Evolutionary conservation across 441 rosid species (phyloP), one percentile per base, ranked within the genome.

Genomic region (Gossypium schwendimanii): DNA sequence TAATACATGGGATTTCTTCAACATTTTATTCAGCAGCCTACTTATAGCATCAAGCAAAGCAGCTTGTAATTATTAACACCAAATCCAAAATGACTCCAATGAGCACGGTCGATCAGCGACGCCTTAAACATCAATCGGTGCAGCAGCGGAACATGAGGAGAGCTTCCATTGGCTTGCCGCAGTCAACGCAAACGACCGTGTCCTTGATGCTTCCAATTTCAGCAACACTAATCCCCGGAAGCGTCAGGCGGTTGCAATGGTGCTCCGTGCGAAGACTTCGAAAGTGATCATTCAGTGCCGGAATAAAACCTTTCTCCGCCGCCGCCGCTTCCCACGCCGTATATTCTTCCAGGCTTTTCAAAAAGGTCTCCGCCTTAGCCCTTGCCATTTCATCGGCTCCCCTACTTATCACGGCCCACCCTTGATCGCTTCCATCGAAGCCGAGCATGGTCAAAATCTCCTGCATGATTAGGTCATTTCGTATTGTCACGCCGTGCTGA

Each of bases 81-180:
- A 60, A 60, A 41, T 60, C 63, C 63, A 26, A 11, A 26, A 59
- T 6, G 63, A 59, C 63, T 59, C 64, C 64, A 14, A 60, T 60
- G 41, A 28, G 20, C 36, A 28, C 11, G 7, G 64, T 60, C 41
- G 15, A 28, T 6, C 20, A 2, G 20, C 44, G 21, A 60, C 15
- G 47, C 3, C 45, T 15, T 8, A 1, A 28, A n/a, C 18, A 33
- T 61, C 9, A 88, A 52, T 90, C 91, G 2, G 63, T 80, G 80
- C 89, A 83, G 74, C 87, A 85, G 5, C 81, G 80, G 26, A 81
- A 85, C 85, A 83, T 78, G 73, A 78, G 54, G 78, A 76, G 82
- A 70, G 75, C 74, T 73, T 83, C 85, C 89, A 85, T 81, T 4
- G 71, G 11, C 2, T 75, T 73, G 5, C 82, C 73, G 26, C 87